Base-by-base conservation (phyloP, 345 rosid genomes). In the Angophora floribunda region DNA sequence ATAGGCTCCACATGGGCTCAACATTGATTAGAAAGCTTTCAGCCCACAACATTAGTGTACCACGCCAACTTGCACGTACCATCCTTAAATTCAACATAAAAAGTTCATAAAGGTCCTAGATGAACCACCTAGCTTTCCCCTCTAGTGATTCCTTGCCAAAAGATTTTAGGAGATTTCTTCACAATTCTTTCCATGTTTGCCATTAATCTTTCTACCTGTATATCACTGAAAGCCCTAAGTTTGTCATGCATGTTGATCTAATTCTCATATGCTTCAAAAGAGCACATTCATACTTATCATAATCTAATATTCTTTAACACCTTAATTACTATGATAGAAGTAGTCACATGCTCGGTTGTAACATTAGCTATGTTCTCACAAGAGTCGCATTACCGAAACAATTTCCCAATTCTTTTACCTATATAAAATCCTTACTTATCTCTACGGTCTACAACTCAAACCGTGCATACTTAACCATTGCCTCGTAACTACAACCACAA, bases 1-100 rank as follows among this genome's bases (percentile, higher is more conserved):
- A 12, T 1, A 51, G 75, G 17, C 75, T 12, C 9, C 0, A 36
- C 75, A 63, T 0, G 0, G 17, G 36, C 36, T 13, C 5, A 3
- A 13, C 14, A 63, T 63, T 36, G 0, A 63, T 61, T 63, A 63
- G 75, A 16, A 63, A 63, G 75, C 36, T 63, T 63, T n/a, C 75
- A 63, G 32, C 75, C 75, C 75, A 63, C 75, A n/a, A 63, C 32
- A n/a, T 36, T n/a, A 63, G 36, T n/a, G 36, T n/a, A 63, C 36
- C 75, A 63, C 16, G 5, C 17, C 75, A 63, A 63, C 36, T n/a
- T 63, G 36, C 75, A 63, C 0, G n/a, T 59, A 11, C 70, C 30
- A 13, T 63, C 70, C 36, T n/a, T 6, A 63, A 12, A 6, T 0
- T 63, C 70, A 63, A 63, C 70, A 63, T 28, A 13, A 63, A n/a